These are phyloP conservation scores for Asclepias syriaca DNA, from an alignment of 257 asterid genomes.

Conservation along the genomic window DNA sequence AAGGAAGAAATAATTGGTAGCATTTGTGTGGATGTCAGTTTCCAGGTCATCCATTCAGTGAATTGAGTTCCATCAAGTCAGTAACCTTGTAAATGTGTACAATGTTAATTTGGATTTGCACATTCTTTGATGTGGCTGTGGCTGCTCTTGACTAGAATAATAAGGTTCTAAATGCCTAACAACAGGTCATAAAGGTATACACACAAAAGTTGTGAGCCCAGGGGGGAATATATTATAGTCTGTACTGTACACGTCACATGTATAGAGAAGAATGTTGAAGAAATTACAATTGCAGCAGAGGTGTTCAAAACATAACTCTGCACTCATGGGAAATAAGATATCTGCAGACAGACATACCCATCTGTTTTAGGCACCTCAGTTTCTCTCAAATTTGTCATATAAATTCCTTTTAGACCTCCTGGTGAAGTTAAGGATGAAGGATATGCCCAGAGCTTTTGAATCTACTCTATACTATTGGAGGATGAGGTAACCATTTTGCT, in stretches of 20 bases:
- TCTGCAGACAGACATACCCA: neutral
- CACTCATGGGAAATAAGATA: neutral
- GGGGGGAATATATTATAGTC: neutral
- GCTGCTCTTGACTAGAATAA: slow-evolving; percentile 14
- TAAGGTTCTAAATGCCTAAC: slow-evolving; percentile 13
- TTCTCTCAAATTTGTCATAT: neutral
- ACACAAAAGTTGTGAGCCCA: neutral
- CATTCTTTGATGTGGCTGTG: slow-evolving; percentile 10
- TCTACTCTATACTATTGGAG: neutral
- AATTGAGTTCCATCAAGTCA: slow-evolving; percentile 25
- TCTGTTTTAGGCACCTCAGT: slow-evolving; percentile 1
- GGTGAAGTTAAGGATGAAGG: slow-evolving; percentile 5
- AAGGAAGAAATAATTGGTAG: slow-evolving; percentile 16
- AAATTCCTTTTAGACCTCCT: neutral
- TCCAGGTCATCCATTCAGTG: slow-evolving; percentile 16
- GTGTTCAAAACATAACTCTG: neutral
- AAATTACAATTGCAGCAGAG: neutral
- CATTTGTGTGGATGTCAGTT: slow-evolving; percentile 11
- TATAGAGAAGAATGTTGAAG: neutral
- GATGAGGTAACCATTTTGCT: slow-evolving; percentile 11
- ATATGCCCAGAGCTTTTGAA: slow-evolving; percentile 5
- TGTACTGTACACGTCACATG: neutral
- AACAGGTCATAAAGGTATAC: neutral
- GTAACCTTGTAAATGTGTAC: slow-evolving; percentile 52
- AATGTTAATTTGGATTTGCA: slow-evolving; percentile 21